phyloP scores from a whole-genome alignment of 202 grass and related monocot genomes.

The Carex arenaria region DNA sequence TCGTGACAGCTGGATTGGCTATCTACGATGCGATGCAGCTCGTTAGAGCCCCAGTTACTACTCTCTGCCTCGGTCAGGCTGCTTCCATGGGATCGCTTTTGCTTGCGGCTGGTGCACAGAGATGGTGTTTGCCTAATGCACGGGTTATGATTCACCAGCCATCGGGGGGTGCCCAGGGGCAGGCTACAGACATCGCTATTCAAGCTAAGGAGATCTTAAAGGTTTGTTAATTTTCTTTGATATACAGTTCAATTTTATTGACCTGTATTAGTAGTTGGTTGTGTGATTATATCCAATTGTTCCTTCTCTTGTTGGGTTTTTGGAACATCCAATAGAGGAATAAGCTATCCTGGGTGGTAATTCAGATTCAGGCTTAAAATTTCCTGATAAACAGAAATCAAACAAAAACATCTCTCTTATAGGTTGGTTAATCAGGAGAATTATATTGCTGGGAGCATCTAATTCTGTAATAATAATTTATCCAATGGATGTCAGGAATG shows the following conservation, averaged over 20 bases:
- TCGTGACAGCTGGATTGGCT: conserved; percentile 85
- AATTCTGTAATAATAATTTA: background rate
- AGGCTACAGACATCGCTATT: conserved; percentile 79
- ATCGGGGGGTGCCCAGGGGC: conserved; percentile 64
- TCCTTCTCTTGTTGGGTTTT: background rate
- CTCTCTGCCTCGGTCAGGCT: conserved; percentile 90
- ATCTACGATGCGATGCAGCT: conserved; percentile 99
- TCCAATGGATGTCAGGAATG: background rate
- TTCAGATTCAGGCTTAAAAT: background rate
- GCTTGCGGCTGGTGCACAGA: conserved; percentile 67
- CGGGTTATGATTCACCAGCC: conserved; percentile 98
- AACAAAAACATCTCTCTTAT: background rate
- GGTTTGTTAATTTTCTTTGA: conserved; percentile 11
- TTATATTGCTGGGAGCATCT: background rate
- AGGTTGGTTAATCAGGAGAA: background rate
- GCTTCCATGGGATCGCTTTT: conserved; percentile 90
- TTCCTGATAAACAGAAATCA: background rate
- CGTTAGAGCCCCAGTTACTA: conserved; percentile 80
- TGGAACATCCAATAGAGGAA: background rate
- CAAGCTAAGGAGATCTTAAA: conserved; percentile 94
- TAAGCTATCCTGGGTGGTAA: background rate
- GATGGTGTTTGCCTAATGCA: conserved; percentile 73
- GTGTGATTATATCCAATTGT: background rate
- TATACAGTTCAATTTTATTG: background rate
- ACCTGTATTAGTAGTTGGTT: background rate